These are phyloP conservation scores for Penicillium pulvis DNA, from an alignment of 495 filamentous ascomycete species.

Conservation along the genomic window DNA sequence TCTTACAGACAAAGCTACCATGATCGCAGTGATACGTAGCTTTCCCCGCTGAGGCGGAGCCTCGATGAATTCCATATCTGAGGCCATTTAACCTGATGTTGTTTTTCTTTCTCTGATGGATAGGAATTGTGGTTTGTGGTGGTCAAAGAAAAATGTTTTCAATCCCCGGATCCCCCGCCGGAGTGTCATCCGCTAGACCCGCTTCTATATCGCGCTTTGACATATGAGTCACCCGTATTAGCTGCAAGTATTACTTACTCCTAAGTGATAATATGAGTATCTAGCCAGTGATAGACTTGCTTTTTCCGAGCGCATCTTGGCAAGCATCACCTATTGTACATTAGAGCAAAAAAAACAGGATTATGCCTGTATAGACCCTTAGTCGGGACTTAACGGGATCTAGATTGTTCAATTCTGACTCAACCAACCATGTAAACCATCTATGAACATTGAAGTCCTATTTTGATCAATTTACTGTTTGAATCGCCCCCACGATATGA, in stretches of 20 bases:
- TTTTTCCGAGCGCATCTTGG: too few species aligned
- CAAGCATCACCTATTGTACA: too few species aligned
- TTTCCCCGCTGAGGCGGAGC: conserved; percentile 16
- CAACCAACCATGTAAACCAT: too few species aligned
- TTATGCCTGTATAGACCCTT: too few species aligned
- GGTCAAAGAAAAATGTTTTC: conserved; percentile 7
- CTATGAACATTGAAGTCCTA: too few species aligned
- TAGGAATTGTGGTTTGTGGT: not conserved
- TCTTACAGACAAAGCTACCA: conserved; percentile 32
- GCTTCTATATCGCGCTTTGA: not conserved
- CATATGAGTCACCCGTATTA: not conserved
- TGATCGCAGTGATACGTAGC: conserved; percentile 27
- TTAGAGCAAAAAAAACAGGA: too few species aligned
- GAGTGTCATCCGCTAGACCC: not conserved
- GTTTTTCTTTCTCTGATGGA: not conserved
- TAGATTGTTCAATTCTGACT: too few species aligned
- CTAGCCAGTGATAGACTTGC: not conserved
- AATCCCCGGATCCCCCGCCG: not conserved
- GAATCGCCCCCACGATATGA: not conserved
- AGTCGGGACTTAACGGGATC: too few species aligned
- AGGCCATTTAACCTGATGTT: conserved; percentile 8
- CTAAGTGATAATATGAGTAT: not conserved
- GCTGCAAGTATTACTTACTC: not conserved
- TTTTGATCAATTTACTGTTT: not conserved
- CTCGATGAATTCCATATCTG: conserved; percentile 24